A percentile compares a stretch with the other conserved stretches of the same genome.
phyloP scores from a whole-genome alignment of 2,329 filamentous ascomycete species.

The Colletotrichum viniferum region DNA sequence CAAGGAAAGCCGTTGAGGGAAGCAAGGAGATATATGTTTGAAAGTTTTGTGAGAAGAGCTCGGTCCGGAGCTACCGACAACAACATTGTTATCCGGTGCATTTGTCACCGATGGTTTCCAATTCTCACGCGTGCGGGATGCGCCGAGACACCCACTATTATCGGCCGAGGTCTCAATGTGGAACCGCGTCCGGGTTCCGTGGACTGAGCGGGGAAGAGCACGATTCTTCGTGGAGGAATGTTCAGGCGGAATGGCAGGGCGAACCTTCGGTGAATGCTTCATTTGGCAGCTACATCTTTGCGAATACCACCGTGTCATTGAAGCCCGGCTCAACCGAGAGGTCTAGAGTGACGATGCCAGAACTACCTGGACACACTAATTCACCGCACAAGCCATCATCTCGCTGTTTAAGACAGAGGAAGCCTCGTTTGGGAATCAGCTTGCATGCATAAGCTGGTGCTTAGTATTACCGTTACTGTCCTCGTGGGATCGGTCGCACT shows the following conservation, averaged over 20 bases:
- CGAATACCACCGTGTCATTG: background rate
- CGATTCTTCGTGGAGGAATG: background rate
- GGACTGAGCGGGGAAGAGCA: background rate
- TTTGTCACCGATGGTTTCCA: background rate
- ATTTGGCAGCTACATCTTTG: background rate
- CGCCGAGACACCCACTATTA: background rate
- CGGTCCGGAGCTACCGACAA: background rate
- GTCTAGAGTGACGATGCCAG: background rate
- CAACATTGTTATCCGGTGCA: background rate
- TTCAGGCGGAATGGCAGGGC: background rate
- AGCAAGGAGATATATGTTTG: background rate
- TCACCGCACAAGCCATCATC: background rate
- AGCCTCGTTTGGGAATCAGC: background rate
- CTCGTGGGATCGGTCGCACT: background rate
- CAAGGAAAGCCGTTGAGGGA: background rate
- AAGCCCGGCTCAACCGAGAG: background rate
- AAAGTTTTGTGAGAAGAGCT: background rate
- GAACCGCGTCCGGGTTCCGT: background rate
- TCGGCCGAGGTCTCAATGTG: background rate
- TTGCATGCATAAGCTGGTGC: background rate
- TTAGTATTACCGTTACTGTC: background rate
- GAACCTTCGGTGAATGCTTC: background rate
- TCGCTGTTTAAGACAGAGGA: background rate
- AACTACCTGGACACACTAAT: background rate
- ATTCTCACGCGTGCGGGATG: background rate